Evolutionary conservation across 805 yeast genomes (phyloP).

Genomic region (Kodamaea jinghongensis): DNA sequence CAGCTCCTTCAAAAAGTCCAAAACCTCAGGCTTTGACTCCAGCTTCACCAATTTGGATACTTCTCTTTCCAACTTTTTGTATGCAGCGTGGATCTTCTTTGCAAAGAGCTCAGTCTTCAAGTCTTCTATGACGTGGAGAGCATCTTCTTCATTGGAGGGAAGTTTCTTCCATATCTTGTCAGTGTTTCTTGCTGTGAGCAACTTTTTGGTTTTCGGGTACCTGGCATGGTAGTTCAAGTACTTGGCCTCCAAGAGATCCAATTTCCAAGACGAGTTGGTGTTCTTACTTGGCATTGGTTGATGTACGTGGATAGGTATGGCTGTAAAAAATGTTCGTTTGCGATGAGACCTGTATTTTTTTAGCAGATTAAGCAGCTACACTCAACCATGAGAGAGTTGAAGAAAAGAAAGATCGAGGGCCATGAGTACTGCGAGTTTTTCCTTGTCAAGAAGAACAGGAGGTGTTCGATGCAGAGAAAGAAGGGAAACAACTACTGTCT

Average conservation of each 20-base stretch:
- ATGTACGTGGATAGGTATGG: background rate
- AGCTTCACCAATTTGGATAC: constrained; percentile 24
- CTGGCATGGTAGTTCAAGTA: constrained; percentile 44
- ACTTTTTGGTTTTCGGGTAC: constrained; percentile 46
- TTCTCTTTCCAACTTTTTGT: constrained; percentile 39
- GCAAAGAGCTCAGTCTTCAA: constrained; percentile 45
- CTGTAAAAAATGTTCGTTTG: background rate
- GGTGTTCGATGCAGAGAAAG: constrained; percentile 61
- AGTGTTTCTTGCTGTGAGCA: constrained; percentile 44
- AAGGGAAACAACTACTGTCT: constrained; percentile 53
- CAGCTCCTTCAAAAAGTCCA: constrained; percentile 20
- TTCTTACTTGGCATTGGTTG: constrained; percentile 28
- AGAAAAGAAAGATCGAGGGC: constrained; percentile 6
- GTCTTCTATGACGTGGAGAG: constrained; percentile 41
- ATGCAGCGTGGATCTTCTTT: constrained; percentile 48
- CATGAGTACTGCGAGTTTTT: constrained; percentile 42
- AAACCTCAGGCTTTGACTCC: constrained; percentile 13
- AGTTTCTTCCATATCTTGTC: constrained; percentile 40
- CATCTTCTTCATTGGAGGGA: constrained; percentile 42
- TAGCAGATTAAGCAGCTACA: background rate
- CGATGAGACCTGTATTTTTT: constrained; percentile 5
- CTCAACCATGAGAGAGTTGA: constrained; percentile 7
- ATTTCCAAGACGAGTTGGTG: constrained; percentile 43
- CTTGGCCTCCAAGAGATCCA: constrained; percentile 56
- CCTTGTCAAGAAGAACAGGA: constrained; percentile 49